Conservation (phyloP, 306 rosid genomes). For the Ormosia emarginata region DNA sequence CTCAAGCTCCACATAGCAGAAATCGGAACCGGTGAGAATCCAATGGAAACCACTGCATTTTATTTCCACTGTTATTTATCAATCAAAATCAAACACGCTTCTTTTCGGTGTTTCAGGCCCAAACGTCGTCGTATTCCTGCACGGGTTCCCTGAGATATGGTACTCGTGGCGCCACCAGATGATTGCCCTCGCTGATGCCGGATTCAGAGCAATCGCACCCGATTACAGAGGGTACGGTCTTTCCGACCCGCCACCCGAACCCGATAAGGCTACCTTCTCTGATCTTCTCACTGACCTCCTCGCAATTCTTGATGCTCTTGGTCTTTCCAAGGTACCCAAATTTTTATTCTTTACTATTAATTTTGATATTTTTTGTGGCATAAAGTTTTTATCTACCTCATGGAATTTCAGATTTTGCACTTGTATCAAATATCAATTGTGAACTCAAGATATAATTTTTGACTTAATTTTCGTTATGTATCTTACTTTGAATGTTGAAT, state of each 20-base stretch:
- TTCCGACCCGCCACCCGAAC: conserved; percentile 54
- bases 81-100: background rate
- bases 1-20: conserved; percentile 71
- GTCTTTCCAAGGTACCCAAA: conserved; percentile 46
- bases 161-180: conserved; percentile 93
- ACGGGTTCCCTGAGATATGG: conserved; percentile 93
- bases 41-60: background rate
- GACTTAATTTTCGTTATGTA: background rate
- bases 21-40: conserved; percentile 51
- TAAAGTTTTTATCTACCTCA: background rate
- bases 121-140: conserved; percentile 65
- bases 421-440: background rate
- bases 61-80: background rate
- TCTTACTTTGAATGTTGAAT: background rate
- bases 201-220: conserved; percentile 68
- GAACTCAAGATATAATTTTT: background rate
- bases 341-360: background rate
- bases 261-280: conserved; percentile 31
- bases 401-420: background rate
- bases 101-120: conserved; percentile 35
- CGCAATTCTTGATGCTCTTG: conserved; percentile 45
- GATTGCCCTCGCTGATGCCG: conserved; percentile 55
- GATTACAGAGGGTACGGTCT: conserved; percentile 79
- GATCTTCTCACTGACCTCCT: conserved; percentile 51
- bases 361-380: background rate